Evolutionary conservation across 179 eudicot species (phyloP), one percentile per base, ranked within the genome.

Genomic region (Silene coronaria): DNA sequence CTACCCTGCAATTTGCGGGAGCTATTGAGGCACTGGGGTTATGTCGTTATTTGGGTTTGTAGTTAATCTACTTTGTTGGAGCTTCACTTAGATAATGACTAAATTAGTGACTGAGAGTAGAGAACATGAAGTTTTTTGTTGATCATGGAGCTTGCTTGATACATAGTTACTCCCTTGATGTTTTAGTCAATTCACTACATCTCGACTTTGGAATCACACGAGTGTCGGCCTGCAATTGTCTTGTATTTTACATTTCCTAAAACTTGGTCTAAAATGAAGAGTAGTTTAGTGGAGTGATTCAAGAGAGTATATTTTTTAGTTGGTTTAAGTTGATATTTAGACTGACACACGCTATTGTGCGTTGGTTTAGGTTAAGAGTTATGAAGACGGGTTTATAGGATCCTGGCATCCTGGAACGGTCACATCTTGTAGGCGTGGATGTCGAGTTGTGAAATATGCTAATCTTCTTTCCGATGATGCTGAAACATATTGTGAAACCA

Each of bases 331-430:
- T 16, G 17, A 32, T 10, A 66, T 53, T 46, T 14, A 19, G 21
- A 59, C 5, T 70, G 57, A 64, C 32, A 30, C 9, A 64, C 24
- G 14, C 10, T 55, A 22, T 72, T 19, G 71, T 71, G 45, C 55
- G 64, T 30, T 59, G 51, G 60, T 83, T 74, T 81, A 96, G 99
- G 93, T 93, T 74, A 88, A 89, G 85, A 89, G 92, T 79, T 2
- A 75, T 70, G 97, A 93, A 73, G 91, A 90, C n/a, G 98, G 99
- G 62, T 86, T 84, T 65, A 78, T 58, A 21, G 98, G 98, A 28
- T 93, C 98, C 24, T 96, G 99, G 99, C 96, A 91, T 82, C 24
- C 82, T 59, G 99, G 85, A 68, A 73, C 23, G 17, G 76, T 96
- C 22, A 77, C 79, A 70, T 57, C 42, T 11, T 80, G 80, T 60